These are phyloP conservation scores for Aphanomyces invadans DNA, from an alignment of 352 stramenopile species.

Conservation along the genomic window DNA sequence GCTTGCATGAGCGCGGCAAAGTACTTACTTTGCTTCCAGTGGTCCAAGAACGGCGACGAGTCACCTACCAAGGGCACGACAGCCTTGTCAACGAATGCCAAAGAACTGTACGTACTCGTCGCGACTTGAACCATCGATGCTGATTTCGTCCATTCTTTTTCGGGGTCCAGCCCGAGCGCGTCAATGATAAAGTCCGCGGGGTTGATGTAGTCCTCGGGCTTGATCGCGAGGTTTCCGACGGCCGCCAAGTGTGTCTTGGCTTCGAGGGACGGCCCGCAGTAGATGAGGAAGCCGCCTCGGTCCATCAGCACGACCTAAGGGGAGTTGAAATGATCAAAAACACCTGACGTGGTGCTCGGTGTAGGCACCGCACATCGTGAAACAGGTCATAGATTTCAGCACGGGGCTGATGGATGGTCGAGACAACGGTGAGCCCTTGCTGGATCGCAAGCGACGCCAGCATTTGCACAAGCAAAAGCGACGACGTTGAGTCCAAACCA, in stretches of 20 bases:
- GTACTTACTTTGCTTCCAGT: slow-evolving; percentile 4
- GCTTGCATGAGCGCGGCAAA: slow-evolving; percentile 2
- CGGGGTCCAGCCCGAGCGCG: slow-evolving; percentile 19
- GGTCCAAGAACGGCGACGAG: slow-evolving; percentile 12
- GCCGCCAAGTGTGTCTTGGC: slow-evolving; percentile 13
- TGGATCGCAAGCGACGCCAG: slow-evolving; percentile 14
- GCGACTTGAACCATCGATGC: not conserved
- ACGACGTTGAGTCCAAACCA: slow-evolving; percentile 24
- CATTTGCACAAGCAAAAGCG: slow-evolving; percentile 23
- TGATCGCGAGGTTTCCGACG: not conserved
- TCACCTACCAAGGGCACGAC: not conserved
- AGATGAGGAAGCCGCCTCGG: slow-evolving; percentile 15
- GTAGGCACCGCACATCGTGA: slow-evolving; percentile 23
- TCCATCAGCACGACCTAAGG: slow-evolving; percentile 22
- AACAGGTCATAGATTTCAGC: slow-evolving; percentile 29
- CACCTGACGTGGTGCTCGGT: not conserved
- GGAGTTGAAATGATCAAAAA: too few relatives aligned
- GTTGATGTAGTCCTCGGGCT: slow-evolving; percentile 22
- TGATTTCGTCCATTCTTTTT: slow-evolving; percentile 6
- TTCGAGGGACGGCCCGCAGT: slow-evolving; percentile 14
- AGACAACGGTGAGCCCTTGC: slow-evolving; percentile 28
- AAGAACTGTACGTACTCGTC: not conserved
- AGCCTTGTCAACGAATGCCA: not conserved
- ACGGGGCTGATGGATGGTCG: slow-evolving; percentile 27
- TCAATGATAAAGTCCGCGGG: slow-evolving; percentile 30